These are phyloP conservation scores for Meyerozyma sp. DNA, from an alignment of 1,139 yeast species.

Conservation along the genomic window DNA sequence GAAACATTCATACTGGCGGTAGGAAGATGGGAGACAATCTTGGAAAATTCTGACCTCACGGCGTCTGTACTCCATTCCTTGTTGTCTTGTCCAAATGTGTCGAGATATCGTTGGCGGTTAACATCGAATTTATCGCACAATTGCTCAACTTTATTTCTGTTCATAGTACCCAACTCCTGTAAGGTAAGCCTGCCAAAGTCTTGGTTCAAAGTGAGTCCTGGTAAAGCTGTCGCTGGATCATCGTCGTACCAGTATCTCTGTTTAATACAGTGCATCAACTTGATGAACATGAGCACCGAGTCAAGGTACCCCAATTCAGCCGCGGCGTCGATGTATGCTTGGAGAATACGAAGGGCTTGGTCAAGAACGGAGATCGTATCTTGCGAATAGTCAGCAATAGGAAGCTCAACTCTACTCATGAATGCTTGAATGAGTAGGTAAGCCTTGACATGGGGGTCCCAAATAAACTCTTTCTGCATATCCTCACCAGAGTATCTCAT, in stretches of 20 bases:
- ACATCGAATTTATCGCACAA: slow-evolving; percentile 21
- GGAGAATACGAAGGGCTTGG: slow-evolving; percentile 88
- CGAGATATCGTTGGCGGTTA: not conserved
- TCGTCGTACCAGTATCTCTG: slow-evolving; percentile 87
- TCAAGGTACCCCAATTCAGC: slow-evolving; percentile 74
- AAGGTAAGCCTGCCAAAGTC: slow-evolving; percentile 5
- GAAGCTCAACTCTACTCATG: slow-evolving; percentile 76
- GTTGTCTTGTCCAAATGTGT: not conserved
- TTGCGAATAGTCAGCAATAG: slow-evolving; percentile 92
- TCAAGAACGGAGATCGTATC: slow-evolving; percentile 92
- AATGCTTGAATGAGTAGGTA: slow-evolving; percentile 83
- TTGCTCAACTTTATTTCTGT: slow-evolving; percentile 20
- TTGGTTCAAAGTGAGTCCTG: slow-evolving; percentile 49
- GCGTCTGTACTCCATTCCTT: slow-evolving; percentile 9
- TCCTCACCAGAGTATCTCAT: slow-evolving; percentile 74
- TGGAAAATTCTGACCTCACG: slow-evolving; percentile 32
- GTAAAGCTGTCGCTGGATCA: slow-evolving; percentile 62
- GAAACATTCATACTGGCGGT: slow-evolving; percentile 30
- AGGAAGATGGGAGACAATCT: slow-evolving; percentile 46
- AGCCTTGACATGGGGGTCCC: slow-evolving; percentile 96
- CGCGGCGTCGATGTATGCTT: slow-evolving; percentile 86
- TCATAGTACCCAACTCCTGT: slow-evolving; percentile 17
- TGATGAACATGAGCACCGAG: slow-evolving; percentile 56
- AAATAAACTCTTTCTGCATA: slow-evolving; percentile 61
- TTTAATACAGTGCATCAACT: slow-evolving; percentile 80